Base-by-base conservation (phyloP, 495 filamentous ascomycete species). In the Penicillium argentinense region DNA sequence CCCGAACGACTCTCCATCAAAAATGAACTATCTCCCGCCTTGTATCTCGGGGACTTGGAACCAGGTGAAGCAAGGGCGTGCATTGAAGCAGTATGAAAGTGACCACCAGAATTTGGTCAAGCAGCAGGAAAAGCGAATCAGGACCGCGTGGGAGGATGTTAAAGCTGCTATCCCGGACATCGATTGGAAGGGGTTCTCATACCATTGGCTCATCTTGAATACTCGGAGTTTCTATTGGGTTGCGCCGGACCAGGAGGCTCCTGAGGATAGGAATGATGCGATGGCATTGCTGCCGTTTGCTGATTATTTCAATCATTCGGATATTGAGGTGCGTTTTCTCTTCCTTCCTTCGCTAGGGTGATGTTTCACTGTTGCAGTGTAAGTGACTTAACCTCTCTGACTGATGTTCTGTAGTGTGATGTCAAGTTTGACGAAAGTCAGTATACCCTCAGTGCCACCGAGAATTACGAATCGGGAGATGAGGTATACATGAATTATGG, bases 401-500 rank as follows among this genome's bases (percentile, higher is more conserved):
- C 23, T 42, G 5, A 37, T 27, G 9, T 33, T 32, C 21, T 5
- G 26, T 16, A 81, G 75, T 91, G 88, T 48, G 71, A 77, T 39
- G 87, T 89, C 3, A 64, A 69, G 8, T 85, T 84, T 45, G 70
- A 80, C 37, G 47, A 67, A 1, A 62, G 68, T 9, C 76, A 80
- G 18, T 95, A 87, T 64, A 76, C 75, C 2, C 78, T 96, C 22
- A 65, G 45, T 60, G 80, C 48, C 51, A 75, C 53, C 41, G 67
- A 77, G 36, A 59, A 71, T 8, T 89, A 87, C 58, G 68, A 67
- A 4, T 52, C 56, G 24, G 87, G 85, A 7, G 85, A 91, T 26
- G 88, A 96, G 57, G 67, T 96, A 6, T 85, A 76, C 51, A 86
- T 92, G 41, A 85, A 80, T 44, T 96, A 96, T 57, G 91, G 91